Percentiles rank a stretch among this genome's conserved stretches.
Evolutionary conservation across 176 grass and related monocot genomes (phyloP).

Genomic region (Cenchrus fungigraminus): DNA sequence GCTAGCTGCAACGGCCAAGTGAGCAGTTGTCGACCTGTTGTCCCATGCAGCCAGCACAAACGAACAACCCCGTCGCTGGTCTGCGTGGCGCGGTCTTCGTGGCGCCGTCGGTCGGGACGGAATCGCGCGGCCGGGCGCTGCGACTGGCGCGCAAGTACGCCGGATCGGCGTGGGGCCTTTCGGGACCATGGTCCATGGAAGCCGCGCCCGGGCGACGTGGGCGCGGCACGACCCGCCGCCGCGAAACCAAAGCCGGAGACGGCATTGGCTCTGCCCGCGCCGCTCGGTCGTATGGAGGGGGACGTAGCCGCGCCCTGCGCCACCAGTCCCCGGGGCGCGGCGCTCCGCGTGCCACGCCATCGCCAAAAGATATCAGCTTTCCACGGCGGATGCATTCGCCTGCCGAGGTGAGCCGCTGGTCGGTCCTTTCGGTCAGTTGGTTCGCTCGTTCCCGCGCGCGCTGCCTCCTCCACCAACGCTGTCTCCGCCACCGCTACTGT

Average conservation of each 20-base stretch:
- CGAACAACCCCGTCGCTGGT: no score
- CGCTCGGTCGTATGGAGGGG: not conserved
- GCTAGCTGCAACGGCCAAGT: no score
- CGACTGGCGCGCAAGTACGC: not conserved
- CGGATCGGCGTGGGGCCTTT: not conserved
- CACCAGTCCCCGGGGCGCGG: conserved; percentile 36
- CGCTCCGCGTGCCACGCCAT: conserved; percentile 22
- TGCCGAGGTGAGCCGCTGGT: not conserved
- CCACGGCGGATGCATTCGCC: conserved; percentile 30
- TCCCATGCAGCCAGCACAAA: no score
- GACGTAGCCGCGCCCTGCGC: conserved; percentile 42
- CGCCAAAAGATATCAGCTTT: conserved; percentile 32
- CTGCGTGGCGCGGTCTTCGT: no score
- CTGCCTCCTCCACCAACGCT: not conserved
- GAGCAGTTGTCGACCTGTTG: no score
- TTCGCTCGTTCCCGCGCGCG: conserved; percentile 29
- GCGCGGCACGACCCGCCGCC: not conserved
- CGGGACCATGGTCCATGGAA: conserved; percentile 53
- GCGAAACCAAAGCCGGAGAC: conserved; percentile 39
- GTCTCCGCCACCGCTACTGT: conserved; percentile 12
- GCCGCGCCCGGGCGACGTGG: conserved; percentile 34
- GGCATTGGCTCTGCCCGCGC: not conserved
- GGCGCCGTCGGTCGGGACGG: no score
- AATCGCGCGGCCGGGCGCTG: no score
- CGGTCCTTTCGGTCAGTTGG: not conserved